Conservation (phyloP, 2,329 filamentous ascomycete species). For the Hymenoscyphus scutula region DNA sequence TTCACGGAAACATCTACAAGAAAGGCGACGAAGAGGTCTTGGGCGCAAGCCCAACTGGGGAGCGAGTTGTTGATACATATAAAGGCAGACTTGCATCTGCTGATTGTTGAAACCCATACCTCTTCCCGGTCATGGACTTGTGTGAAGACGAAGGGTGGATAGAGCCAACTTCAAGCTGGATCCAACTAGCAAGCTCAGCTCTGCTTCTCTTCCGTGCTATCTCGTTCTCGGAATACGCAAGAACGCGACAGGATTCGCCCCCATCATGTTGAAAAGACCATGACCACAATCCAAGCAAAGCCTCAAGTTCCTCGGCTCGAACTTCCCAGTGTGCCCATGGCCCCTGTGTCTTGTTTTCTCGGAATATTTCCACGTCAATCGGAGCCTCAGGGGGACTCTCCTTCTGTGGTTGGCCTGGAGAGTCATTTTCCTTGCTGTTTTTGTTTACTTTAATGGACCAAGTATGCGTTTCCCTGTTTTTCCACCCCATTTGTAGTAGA, state of each 20-base stretch:
- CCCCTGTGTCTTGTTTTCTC: not conserved
- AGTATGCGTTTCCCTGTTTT: not conserved
- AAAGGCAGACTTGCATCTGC: not conserved
- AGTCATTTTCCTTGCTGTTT: no score
- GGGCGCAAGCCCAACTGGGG: not conserved
- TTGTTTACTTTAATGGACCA: no score
- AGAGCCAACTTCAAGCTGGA: not conserved
- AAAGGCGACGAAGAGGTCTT: not conserved
- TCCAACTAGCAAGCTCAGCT: not conserved
- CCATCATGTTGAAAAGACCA: not conserved
- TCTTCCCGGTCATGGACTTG: not conserved
- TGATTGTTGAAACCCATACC: not conserved
- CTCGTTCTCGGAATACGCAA: not conserved
- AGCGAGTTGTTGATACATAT: not conserved
- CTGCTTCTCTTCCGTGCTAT: not conserved
- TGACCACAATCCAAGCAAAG: not conserved
- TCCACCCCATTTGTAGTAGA: not conserved
- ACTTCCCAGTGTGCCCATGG: not conserved
- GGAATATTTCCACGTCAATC: not conserved
- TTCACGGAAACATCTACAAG: not conserved
- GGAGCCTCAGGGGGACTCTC: no score
- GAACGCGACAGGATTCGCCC: not conserved
- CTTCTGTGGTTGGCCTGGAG: no score
- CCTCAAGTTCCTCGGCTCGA: not conserved
- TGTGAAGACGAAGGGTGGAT: not conserved